Evolutionary conservation across 2,329 filamentous ascomycete species (phyloP).

Genomic region (Rhynchosporium graminicola): DNA sequence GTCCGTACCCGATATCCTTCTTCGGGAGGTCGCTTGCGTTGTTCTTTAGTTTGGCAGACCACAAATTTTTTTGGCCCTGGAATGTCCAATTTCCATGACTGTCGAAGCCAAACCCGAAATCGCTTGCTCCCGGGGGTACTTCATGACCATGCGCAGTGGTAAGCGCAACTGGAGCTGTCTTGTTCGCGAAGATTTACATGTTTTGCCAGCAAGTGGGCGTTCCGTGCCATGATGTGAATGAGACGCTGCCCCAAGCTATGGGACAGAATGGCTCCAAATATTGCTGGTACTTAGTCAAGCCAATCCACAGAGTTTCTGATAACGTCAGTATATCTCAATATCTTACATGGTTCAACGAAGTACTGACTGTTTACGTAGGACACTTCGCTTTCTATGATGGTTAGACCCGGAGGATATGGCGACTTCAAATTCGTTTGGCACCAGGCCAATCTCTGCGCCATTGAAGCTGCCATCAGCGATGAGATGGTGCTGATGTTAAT

Average conservation of each 20-base stretch:
- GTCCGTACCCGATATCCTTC: neutral
- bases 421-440: neutral
- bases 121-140: neutral
- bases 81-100: neutral
- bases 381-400: neutral
- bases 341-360: neutral
- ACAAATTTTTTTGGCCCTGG: conserved; percentile 14
- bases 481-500: neutral
- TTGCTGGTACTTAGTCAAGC: neutral
- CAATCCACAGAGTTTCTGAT: conserved; percentile 11
- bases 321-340: neutral
- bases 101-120: neutral
- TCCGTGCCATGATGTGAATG: conserved; percentile 5
- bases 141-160: neutral
- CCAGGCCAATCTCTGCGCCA: neutral
- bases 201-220: conserved; percentile 14
- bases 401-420: neutral
- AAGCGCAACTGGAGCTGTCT: conserved; percentile 5
- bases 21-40: neutral
- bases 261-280: conserved; percentile 9
- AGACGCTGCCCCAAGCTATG: neutral
- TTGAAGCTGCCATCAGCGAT: neutral
- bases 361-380: conserved; percentile 15
- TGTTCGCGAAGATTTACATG: conserved; percentile 3
- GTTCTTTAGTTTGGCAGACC: conserved; percentile 11